Evolutionary conservation across 805 yeast genomes (phyloP), one percentile per base, ranked within the genome.

Genomic region (Schwanniomyces pseudopolymorphus): DNA sequence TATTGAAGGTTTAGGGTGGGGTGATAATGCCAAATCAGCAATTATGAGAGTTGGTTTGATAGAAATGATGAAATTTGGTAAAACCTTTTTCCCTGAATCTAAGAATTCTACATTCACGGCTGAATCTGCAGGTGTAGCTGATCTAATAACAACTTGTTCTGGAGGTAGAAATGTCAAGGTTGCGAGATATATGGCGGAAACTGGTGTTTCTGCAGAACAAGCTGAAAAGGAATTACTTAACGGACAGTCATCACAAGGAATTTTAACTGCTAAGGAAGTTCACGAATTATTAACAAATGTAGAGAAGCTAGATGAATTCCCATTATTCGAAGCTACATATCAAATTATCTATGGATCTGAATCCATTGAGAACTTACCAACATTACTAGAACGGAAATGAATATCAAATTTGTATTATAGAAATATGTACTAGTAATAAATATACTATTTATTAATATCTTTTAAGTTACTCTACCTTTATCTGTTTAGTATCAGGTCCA

Each of bases 1-100:
- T 64, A 98, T 92, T 52, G 96, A 89, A 70, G 99, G 99, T 58
- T 79, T 88, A 53, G 96, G 96, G 53, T 94, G 99, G 99, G 99
- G 99, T 68, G 96, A 90, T 70, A 94, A 94, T 67, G 98, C 99
- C 54, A 90, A 92, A 70, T 86, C 98, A 46, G 99, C 98, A 38
- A 84, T 94, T 59, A 95, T 92, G 91, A 82, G 99, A 74, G 86
- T 92, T 56, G 99, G 99, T 40, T 73, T 94, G 54, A 79, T 85
- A 60, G 99, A 94, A 74, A 89, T 87, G 62, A 87, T 91, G 66
- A 80, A 80, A 64, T 94, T 94, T 68, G 42, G 48, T 7, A 44
- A 39, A 9, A 44, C 39, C 17, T 48, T 48, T 14, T 48, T 48
- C 46, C 51, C 51, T 14, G 43, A 44, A 22, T 40, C 50, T 11